Base-by-base conservation (phyloP, 1,139 yeast genomes). In the Debaryomyces sp. region DNA sequence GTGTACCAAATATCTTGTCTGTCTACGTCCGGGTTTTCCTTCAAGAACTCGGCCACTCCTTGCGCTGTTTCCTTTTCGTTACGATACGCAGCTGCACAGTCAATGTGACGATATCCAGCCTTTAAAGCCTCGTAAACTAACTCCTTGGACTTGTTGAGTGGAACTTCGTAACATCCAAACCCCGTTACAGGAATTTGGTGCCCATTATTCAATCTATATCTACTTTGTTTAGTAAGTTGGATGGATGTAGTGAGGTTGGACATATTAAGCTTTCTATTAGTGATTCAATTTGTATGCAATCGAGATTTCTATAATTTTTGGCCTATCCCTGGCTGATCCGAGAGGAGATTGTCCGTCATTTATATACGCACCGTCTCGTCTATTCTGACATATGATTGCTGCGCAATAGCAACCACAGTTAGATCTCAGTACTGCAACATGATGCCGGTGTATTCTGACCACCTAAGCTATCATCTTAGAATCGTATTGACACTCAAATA, bases 61-160 rank as follows among this genome's bases (percentile, higher is more conserved):
- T 62, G 53, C 44, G 62, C 59, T 42, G 63, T 56, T 57, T 80
- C 85, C 8, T 57, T 58, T 60, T 86, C 88, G 60, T 85, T 85
- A 12, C 73, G 70, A 61, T 87, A 87, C 27, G 66, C 63, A 73
- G 58, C 57, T 49, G 77, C 74, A 43, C 68, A 53, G 59, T 74
- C 70, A 54, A 75, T 71, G 56, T 85, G 91, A 54, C 95, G 79
- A 62, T 87, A 87, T 0, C 96, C 96, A 23, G 64, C 71, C 32
- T 75, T 71, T 57, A 88, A 73, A 1, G 81, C 81, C 21, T 65
- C 56, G 54, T 70, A 68, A 2, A 73, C 75, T 37, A 67, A 57
- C 5, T 63, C 66, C 23, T 50, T 51, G 23, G 75, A 61, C 12
- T 64, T 62, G 0, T 54, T 54, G 3, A 47, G 50, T 1, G 73